Percentiles rank a stretch among this genome's conserved stretches.
These are phyloP conservation scores for Lagerstroemia speciosa DNA, from an alignment of 345 rosid species.

Conservation along the genomic window DNA sequence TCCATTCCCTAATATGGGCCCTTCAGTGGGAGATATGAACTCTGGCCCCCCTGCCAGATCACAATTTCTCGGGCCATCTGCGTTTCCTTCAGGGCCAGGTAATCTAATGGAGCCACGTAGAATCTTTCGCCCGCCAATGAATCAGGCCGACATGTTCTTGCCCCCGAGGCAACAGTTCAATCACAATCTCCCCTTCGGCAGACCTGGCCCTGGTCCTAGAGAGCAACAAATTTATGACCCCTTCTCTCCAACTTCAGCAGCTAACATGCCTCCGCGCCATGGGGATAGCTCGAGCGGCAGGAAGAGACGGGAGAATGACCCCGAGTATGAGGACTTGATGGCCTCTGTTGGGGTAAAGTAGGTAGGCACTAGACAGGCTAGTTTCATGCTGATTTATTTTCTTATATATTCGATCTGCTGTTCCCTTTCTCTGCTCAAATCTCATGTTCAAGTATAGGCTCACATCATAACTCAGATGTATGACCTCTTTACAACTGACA, in stretches of 20 bases:
- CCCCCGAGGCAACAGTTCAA: constrained; percentile 28
- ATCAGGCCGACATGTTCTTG: constrained; percentile 21
- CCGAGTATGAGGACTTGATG: constrained; percentile 64
- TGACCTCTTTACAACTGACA: not conserved
- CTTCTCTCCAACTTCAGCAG: constrained; percentile 57
- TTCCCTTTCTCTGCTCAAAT: not conserved
- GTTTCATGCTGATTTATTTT: not conserved
- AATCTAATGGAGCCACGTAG: constrained; percentile 30
- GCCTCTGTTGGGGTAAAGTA: constrained; percentile 57
- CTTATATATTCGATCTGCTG: not conserved
- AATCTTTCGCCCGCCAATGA: constrained; percentile 23
- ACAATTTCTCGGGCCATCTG: constrained; percentile 28
- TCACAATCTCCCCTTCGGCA: constrained; percentile 11
- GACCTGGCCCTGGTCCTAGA: constrained; percentile 20
- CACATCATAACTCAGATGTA: not conserved
- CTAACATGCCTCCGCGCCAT: constrained; percentile 33
- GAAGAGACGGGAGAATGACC: constrained; percentile 44
- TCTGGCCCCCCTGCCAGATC: constrained; percentile 26
- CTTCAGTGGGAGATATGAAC: constrained; percentile 40
- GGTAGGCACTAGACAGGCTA: not conserved
- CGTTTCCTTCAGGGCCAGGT: constrained; percentile 46
- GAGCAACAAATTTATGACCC: constrained; percentile 78
- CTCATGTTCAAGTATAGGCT: not conserved
- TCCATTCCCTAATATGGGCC: constrained; percentile 17
- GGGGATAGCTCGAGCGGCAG: constrained; percentile 19